Conservation (phyloP, 1,284 basidiomycete genomes). For the Sporisorium scitamineum region DNA sequence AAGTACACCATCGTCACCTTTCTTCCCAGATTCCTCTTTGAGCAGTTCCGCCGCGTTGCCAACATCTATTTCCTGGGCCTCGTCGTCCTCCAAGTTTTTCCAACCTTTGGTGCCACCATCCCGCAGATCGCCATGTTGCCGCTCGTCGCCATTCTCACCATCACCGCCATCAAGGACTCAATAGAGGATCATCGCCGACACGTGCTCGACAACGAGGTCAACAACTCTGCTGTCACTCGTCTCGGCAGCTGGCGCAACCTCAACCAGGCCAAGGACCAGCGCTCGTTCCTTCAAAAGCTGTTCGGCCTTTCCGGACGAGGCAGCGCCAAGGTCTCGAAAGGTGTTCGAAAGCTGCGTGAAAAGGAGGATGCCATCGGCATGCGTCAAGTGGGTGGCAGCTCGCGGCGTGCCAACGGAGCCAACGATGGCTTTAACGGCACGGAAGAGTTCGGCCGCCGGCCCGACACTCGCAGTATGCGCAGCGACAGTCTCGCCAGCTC, state of each 20-base stretch:
- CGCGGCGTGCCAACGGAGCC: conserved; percentile 72
- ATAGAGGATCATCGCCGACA: conserved; percentile 93
- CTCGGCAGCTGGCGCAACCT: conserved; percentile 89
- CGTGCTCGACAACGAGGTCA: conserved; percentile 87
- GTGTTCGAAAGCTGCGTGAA: conserved; percentile 85
- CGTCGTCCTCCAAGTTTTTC: conserved; percentile 88
- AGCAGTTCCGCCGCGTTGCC: conserved; percentile 76
- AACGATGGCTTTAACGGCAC: conserved; percentile 39
- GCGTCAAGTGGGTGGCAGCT: conserved; percentile 51
- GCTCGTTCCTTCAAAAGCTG: conserved; percentile 80
- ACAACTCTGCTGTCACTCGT: conserved; percentile 86
- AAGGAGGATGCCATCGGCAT: conserved; percentile 76
- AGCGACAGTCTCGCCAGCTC: conserved; percentile 55
- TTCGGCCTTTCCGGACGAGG: conserved; percentile 74
- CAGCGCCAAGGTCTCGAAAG: conserved; percentile 76
- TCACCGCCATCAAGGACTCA: conserved; percentile 94
- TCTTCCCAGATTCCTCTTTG: conserved; percentile 74
- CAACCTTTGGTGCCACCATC: conserved; percentile 88
- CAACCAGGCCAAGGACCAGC: conserved; percentile 83
- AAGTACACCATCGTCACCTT: conserved; percentile 93
- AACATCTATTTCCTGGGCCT: conserved; percentile 91
- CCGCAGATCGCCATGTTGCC: conserved; percentile 88
- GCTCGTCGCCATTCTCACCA: conserved; percentile 84
- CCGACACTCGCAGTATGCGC: conserved; percentile 27
- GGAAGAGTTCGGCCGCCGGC: conserved; percentile 27